A percentile compares a stretch with the other conserved stretches of the same genome.
These are phyloP conservation scores for Cicer bijugum DNA, from an alignment of 306 rosid species.

Conservation along the genomic window DNA sequence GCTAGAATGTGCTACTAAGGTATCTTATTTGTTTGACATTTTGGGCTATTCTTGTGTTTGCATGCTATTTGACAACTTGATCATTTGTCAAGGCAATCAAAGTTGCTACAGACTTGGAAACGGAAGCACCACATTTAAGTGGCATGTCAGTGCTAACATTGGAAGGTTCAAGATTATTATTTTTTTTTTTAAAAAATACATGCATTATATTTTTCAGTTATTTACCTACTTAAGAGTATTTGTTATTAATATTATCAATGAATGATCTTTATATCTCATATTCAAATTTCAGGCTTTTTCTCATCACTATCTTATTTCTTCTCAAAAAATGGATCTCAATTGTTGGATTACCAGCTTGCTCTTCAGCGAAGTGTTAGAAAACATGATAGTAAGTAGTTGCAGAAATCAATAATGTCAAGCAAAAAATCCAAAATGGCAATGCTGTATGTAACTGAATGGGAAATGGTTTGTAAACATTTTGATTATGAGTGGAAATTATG, in stretches of 20 bases:
- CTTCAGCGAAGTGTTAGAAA: conserved; percentile 70
- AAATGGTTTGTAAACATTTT: conserved; percentile 31
- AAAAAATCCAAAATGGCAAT: conserved; percentile 34
- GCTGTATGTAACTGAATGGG: conserved; percentile 10
- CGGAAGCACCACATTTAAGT: conserved; percentile 64
- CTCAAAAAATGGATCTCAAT: conserved; percentile 89
- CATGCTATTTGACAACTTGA: conserved; percentile 41
- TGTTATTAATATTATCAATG: background rate
- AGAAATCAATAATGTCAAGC: conserved; percentile 23
- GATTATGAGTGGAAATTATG: conserved; percentile 12
- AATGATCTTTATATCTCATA: conserved; percentile 37
- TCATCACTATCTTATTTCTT: conserved; percentile 87
- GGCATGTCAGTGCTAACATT: conserved; percentile 77
- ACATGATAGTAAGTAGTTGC: conserved; percentile 67
- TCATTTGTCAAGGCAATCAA: conserved; percentile 72
- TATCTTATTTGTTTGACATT: conserved; percentile 43
- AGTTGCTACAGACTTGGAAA: conserved; percentile 76
- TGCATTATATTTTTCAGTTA: conserved; percentile 33
- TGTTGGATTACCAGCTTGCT: conserved; percentile 87
- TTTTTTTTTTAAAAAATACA: conserved; percentile 1
- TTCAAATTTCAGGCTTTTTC: conserved; percentile 72
- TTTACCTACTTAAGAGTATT: conserved; percentile 27
- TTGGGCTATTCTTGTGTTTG: conserved; percentile 38
- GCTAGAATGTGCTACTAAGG: conserved; percentile 92
- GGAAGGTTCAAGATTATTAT: conserved; percentile 68